A percentile compares a stretch with the other conserved stretches of the same genome.
Evolutionary conservation across 2,329 filamentous ascomycete species (phyloP).

Genomic region (Pseudocercospora pini-densiflorae): DNA sequence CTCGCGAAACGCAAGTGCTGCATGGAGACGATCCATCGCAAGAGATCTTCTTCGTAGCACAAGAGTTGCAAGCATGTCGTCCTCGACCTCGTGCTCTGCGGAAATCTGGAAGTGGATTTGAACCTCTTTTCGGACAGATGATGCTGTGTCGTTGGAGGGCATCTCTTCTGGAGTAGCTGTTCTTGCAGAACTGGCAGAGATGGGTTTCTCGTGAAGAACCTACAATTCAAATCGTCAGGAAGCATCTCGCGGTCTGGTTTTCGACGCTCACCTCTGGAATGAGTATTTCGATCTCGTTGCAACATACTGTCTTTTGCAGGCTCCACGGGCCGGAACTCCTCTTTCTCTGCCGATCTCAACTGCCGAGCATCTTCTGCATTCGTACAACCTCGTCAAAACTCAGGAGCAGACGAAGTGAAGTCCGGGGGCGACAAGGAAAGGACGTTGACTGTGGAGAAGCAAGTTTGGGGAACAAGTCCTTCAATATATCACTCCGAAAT

Average conservation of each 20-base stretch:
- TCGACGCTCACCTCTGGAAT: neutral
- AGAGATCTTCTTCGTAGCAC: constrained; percentile 14
- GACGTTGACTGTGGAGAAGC: neutral
- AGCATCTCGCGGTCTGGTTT: neutral
- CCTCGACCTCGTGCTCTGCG: constrained; percentile 1
- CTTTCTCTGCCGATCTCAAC: neutral
- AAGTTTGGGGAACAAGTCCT: neutral
- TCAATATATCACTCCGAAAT: neutral
- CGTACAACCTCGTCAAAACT: neutral
- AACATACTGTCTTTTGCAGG: neutral
- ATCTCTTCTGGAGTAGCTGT: constrained; percentile 4
- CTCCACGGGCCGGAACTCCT: neutral
- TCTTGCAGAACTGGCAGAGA: neutral
- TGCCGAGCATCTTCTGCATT: neutral
- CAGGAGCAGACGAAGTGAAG: neutral
- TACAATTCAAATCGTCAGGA: neutral
- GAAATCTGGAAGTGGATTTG: neutral
- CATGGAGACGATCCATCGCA: constrained; percentile 16
- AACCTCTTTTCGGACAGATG: constrained; percentile 8
- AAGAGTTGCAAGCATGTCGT: constrained; percentile 14
- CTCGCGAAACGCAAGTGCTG: constrained; percentile 8
- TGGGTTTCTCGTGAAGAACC: neutral
- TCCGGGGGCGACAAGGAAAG: neutral
- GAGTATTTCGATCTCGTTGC: neutral
- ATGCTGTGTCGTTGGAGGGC: constrained; percentile 11